Conservation (phyloP, 441 rosid species). For the Jatropha multifida region DNA sequence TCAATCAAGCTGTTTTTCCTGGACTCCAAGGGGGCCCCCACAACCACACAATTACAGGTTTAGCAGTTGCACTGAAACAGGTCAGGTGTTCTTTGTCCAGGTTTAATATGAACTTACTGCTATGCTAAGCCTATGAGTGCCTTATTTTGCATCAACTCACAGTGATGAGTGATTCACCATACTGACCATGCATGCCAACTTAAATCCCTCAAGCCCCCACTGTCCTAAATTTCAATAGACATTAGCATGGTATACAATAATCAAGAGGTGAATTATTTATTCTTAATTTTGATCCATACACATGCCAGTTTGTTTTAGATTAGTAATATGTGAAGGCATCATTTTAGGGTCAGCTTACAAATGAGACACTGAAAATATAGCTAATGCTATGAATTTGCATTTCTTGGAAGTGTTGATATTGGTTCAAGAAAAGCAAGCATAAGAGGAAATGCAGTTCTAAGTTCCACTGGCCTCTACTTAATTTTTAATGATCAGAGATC, state of each 20-base stretch:
- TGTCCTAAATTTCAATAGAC: background rate
- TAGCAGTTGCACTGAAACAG: slow-evolving; percentile 97
- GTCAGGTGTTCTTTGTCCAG: slow-evolving; percentile 26
- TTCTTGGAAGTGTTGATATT: background rate
- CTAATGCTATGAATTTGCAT: background rate
- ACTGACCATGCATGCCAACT: background rate
- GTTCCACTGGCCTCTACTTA: background rate
- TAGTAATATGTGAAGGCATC: background rate
- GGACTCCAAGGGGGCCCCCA: slow-evolving; percentile 99
- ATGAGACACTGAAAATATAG: background rate
- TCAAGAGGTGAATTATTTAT: background rate
- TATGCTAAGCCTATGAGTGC: too few relatives aligned
- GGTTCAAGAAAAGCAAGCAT: background rate
- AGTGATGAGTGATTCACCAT: background rate
- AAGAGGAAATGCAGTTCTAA: background rate
- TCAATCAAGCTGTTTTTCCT: slow-evolving; percentile 93
- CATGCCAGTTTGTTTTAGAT: background rate
- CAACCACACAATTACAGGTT: slow-evolving; percentile 92
- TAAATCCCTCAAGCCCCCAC: background rate
- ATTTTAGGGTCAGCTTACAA: background rate
- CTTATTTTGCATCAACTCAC: background rate
- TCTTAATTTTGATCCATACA: background rate
- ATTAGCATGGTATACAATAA: background rate
- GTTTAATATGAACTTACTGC: background rate
- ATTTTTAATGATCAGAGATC: background rate